phyloP scores from a whole-genome alignment of 2,329 filamentous ascomycete genomes.

The Xylariaceae sp. region DNA sequence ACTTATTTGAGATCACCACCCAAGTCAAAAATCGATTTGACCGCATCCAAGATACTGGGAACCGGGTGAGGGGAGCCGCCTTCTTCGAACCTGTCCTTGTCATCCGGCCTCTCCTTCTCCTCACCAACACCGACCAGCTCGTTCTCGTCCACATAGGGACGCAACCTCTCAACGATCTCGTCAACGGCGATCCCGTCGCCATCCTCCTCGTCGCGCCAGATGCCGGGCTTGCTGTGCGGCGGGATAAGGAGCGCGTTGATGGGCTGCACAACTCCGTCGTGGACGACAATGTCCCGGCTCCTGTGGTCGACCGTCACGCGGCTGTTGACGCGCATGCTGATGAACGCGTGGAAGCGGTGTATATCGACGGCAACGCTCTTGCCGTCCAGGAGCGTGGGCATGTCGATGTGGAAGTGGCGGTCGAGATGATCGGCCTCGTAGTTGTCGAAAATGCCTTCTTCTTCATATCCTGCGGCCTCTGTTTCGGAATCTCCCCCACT shows the following conservation, averaged over 20 bases:
- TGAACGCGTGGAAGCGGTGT: constrained; percentile 59
- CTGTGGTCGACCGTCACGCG: constrained; percentile 58
- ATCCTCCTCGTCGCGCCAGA: constrained; percentile 53
- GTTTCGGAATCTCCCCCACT: constrained; percentile 27
- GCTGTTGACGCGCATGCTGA: constrained; percentile 70
- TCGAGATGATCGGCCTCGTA: too few species aligned
- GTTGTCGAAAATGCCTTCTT: too few species aligned
- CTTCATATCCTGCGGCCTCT: constrained; percentile 26
- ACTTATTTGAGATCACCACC: too few species aligned
- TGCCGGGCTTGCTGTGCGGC: constrained; percentile 48
- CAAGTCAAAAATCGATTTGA: too few species aligned
- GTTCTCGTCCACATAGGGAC: constrained; percentile 36
- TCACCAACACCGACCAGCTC: constrained; percentile 6
- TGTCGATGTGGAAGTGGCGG: constrained; percentile 59
- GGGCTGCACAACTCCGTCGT: constrained; percentile 79
- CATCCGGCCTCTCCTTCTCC: neutral
- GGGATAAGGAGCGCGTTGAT: constrained; percentile 70
- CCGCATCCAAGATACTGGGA: too few species aligned
- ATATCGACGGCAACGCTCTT: constrained; percentile 68
- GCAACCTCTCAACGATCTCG: constrained; percentile 18
- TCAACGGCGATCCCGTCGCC: constrained; percentile 27
- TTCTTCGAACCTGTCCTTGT: constrained; percentile 13
- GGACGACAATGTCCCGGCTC: constrained; percentile 57
- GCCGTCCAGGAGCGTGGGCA: constrained; percentile 66
- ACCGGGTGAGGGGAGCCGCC: too few species aligned